Evolutionary conservation across 768 basidiomycete genomes (phyloP), one percentile per base, ranked within the genome.

Genomic region (Rubroboletus pulcherrimus): DNA sequence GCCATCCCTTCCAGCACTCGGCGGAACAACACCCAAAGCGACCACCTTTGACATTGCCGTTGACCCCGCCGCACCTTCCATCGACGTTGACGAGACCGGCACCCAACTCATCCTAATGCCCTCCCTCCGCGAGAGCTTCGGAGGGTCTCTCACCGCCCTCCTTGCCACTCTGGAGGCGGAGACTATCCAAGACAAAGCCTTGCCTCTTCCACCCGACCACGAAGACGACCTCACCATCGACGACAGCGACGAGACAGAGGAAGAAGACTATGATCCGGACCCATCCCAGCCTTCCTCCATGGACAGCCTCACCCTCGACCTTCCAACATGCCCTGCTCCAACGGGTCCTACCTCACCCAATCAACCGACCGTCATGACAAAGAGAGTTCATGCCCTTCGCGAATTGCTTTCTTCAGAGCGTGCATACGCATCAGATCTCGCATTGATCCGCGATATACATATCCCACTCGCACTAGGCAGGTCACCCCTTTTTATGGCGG

Each of bases 361-460:
- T 21, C 75, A 59, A 54, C 69, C 70, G 45, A 56, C 72, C 24
- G 52, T 63, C 57, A 70, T 83, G 64, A 79, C 85, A 29, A 92
- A 92, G 72, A 81, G 91, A 37, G 78, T 83, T 24, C 87, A 93
- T 67, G 90, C 90, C 9, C 74, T 93, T 21, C 80, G 83, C 49
- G 91, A 93, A 60, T 72, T 93, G 29, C 78, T 93, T 43, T 82
- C 86, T 11, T 89, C 88, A 21, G 91, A 93, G 65, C 77, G 87
- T 29, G 86, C 88, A 1, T 92, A 92, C 70, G 86, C 91, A 12
- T 84, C 84, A n/a, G 91, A 93, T 75, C 76, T 93, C 29, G 86
- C 85, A 15, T 75, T 92, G 51, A 83, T 93, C 58, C 78, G 85
- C 51, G 85, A 89, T 57, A 79, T 92, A 26, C 86, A 93, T 62